phyloP scores from a whole-genome alignment of 192 early-diverging fungal genomes.

The Backusella macrospora region DNA sequence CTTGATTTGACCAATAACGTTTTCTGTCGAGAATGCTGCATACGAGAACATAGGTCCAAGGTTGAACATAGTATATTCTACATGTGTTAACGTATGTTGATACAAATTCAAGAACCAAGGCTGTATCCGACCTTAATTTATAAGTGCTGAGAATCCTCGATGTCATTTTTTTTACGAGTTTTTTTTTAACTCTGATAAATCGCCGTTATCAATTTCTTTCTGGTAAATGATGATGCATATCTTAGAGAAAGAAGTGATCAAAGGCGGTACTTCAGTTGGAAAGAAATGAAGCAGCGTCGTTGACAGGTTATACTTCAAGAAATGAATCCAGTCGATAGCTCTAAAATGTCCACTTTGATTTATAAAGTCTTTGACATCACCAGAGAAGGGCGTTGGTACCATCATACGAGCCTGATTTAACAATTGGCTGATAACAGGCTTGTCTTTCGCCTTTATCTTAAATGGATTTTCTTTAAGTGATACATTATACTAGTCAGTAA shows the following conservation, averaged over 20 bases:
- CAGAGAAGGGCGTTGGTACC: background rate
- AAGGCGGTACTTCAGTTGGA: background rate
- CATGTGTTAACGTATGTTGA: background rate
- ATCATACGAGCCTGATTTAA: background rate
- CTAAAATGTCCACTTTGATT: background rate
- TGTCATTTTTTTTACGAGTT: background rate
- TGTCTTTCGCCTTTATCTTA: background rate
- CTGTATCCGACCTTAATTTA: background rate
- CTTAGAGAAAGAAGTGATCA: background rate
- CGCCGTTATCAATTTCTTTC: background rate
- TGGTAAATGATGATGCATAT: background rate
- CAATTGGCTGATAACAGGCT: background rate
- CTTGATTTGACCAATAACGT: background rate
- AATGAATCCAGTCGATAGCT: background rate
- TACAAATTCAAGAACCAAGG: background rate
- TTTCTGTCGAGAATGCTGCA: background rate
- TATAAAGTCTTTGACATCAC: background rate
- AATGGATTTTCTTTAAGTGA: background rate
- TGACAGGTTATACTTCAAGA: background rate
- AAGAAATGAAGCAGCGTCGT: background rate
- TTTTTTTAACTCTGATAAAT: background rate
- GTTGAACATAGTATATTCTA: background rate
- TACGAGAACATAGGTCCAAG: background rate
- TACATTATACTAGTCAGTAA: background rate
- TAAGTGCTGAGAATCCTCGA: background rate